These are phyloP conservation scores for Eruca vesicaria DNA, from an alignment of 441 rosid species.

Conservation along the genomic window DNA sequence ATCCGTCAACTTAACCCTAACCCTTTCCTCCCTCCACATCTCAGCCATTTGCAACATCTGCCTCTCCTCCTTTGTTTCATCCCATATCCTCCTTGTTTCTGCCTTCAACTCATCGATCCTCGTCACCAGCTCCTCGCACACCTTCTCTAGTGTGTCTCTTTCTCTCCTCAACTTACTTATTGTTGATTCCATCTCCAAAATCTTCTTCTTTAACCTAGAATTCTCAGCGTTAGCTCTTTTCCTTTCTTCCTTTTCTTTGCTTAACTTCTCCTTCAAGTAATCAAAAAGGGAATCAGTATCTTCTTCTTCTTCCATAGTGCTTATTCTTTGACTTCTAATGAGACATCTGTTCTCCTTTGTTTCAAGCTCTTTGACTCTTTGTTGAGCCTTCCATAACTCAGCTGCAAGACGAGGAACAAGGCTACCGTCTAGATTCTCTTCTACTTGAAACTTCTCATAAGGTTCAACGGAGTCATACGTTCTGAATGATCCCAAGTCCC, in stretches of 20 bases:
- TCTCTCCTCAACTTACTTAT: constrained; percentile 37
- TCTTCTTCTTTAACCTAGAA: constrained; percentile 48
- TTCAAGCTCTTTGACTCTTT: constrained; percentile 47
- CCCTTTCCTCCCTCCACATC: constrained; percentile 78
- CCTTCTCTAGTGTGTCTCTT: constrained; percentile 51
- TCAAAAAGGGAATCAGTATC: constrained; percentile 30
- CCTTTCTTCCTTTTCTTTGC: constrained; percentile 43
- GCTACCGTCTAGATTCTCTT: constrained; percentile 21
- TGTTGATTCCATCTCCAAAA: constrained; percentile 41
- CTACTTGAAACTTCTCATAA: constrained; percentile 36
- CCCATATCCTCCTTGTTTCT: constrained; percentile 35
- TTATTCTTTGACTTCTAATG: constrained; percentile 9
- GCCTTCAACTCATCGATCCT: constrained; percentile 49
- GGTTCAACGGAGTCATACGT: constrained; percentile 34
- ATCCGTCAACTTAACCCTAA: constrained; percentile 66
- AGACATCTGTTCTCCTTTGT: not conserved
- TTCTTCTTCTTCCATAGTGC: constrained; percentile 18
- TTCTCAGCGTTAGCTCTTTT: constrained; percentile 44
- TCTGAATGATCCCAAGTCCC: constrained; percentile 43
- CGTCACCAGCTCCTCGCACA: constrained; percentile 55
- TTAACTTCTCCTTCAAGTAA: constrained; percentile 42
- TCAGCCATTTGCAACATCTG: constrained; percentile 65
- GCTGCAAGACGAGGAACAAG: constrained; percentile 42
- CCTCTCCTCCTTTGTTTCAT: constrained; percentile 64
- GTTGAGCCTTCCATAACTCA: constrained; percentile 46